Percentiles rank a stretch among this genome's conserved stretches.
These are phyloP conservation scores for Pseudogymnoascus destructans DNA, from an alignment of 2,329 filamentous ascomycete genomes.

Conservation along the genomic window DNA sequence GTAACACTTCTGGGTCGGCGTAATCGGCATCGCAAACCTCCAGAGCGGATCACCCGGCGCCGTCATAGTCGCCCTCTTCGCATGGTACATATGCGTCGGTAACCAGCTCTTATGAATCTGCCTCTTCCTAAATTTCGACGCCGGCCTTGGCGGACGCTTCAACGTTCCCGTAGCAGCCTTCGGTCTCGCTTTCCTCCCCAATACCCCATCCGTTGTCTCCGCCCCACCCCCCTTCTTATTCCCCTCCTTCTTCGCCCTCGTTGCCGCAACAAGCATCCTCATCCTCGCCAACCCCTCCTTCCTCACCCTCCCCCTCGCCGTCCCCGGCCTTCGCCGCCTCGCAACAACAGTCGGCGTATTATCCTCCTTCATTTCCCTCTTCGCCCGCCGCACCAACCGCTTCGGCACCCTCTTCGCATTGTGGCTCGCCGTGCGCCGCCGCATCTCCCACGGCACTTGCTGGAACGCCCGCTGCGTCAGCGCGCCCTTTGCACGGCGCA, in stretches of 20 bases:
- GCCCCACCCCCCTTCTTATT: constrained; percentile 19
- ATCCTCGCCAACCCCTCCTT: constrained; percentile 65
- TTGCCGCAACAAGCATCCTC: constrained; percentile 46
- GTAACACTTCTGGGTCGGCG: constrained; percentile 82
- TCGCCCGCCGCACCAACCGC: constrained; percentile 56
- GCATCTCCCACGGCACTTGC: constrained; percentile 70
- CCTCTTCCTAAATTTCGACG: constrained; percentile 66
- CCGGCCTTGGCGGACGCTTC: constrained; percentile 48
- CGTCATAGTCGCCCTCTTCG: constrained; percentile 85
- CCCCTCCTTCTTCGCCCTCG: constrained; percentile 32
- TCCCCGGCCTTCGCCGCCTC: constrained; percentile 47
- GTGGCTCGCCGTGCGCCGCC: constrained; percentile 83
- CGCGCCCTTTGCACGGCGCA: constrained; percentile 55
- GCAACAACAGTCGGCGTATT: constrained; percentile 73
- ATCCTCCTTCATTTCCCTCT: constrained; percentile 68
- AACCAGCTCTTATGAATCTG: constrained; percentile 87
- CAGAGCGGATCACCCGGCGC: constrained; percentile 66
- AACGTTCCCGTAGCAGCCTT: constrained; percentile 60
- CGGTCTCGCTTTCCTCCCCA: constrained; percentile 37
- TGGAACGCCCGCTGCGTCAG: constrained; percentile 70
- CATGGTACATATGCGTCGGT: constrained; percentile 86
- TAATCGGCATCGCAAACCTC: constrained; percentile 76
- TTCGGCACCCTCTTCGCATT: constrained; percentile 84
- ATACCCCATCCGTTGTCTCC: constrained; percentile 23
- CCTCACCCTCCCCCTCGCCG: constrained; percentile 47